A percentile compares a stretch with the other conserved stretches of the same genome.
Evolutionary conservation across 2,329 filamentous ascomycete species (phyloP).

Genomic region (Allantophomopsis lycopodina): DNA sequence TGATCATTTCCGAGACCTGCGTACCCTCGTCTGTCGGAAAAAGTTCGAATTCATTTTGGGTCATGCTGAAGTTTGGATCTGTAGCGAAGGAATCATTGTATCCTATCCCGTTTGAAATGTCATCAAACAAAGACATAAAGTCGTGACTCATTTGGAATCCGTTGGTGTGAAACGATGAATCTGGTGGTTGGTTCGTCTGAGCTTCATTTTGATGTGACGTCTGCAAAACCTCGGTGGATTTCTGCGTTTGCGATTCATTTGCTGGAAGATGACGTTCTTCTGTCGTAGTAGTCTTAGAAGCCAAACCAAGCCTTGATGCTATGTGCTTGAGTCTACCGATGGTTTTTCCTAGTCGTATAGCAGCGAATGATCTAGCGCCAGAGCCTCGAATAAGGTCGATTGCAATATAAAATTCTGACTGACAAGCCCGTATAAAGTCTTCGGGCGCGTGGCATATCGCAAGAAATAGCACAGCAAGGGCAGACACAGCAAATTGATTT

Average conservation of each 20-base stretch:
- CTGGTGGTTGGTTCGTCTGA: background rate
- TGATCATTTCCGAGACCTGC: background rate
- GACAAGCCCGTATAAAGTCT: conserved; percentile 43
- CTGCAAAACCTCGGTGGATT: too few species aligned
- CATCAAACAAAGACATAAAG: conserved; percentile 1
- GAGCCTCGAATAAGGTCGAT: conserved; percentile 49
- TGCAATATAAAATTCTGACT: conserved; percentile 55
- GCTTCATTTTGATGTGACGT: background rate
- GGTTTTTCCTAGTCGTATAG: conserved; percentile 49
- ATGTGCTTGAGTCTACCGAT: conserved; percentile 49
- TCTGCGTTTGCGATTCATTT: too few species aligned
- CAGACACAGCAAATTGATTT: conserved; percentile 53
- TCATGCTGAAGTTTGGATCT: too few species aligned
- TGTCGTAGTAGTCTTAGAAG: background rate
- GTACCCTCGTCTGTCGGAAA: background rate
- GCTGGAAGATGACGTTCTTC: background rate
- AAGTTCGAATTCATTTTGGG: too few species aligned
- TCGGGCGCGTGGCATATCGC: conserved; percentile 49
- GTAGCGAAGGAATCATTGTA: too few species aligned
- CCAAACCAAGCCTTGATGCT: conserved; percentile 43
- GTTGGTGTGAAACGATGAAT: background rate
- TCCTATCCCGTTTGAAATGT: too few species aligned
- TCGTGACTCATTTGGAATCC: background rate
- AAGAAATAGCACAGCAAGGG: conserved; percentile 48
- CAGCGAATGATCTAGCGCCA: conserved; percentile 45